Percentiles rank a stretch among this genome's conserved stretches.
These are phyloP conservation scores for Colletotrichum lindemuthianum DNA, from an alignment of 2,329 filamentous ascomycete species.

Conservation along the genomic window DNA sequence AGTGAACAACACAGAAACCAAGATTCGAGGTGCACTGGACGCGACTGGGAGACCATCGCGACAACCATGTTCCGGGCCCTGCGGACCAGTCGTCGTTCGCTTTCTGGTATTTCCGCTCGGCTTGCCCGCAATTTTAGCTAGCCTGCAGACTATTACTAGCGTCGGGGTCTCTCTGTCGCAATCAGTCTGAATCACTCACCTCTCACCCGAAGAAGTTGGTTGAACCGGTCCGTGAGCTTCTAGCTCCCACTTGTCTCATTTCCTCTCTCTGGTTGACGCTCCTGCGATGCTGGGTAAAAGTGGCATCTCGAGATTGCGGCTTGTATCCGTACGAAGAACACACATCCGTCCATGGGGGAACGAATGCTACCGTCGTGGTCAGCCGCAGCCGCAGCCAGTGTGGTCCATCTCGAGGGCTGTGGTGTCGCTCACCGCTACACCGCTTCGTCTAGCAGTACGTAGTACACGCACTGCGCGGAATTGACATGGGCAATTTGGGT, in stretches of 20 bases:
- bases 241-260: conserved; percentile 4
- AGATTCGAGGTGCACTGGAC: not conserved
- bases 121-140: conserved; percentile 20
- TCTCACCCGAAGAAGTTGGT: conserved; percentile 7
- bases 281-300: not conserved
- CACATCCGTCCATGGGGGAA: conserved; percentile 1
- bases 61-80: no score
- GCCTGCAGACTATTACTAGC: conserved; percentile 16
- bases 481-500: conserved; percentile 11
- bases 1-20: not conserved
- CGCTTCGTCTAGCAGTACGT: not conserved
- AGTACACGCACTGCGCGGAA: conserved; percentile 10
- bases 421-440: conserved; percentile 12
- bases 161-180: conserved; percentile 16
- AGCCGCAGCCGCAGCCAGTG: not conserved
- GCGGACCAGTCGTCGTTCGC: not conserved
- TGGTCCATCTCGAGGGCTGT: no score
- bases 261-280: not conserved
- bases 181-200: conserved; percentile 16
- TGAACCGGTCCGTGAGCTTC: conserved; percentile 21
- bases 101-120: conserved; percentile 11
- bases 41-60: not conserved
- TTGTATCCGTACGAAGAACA: conserved; percentile 4
- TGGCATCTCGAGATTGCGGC: conserved; percentile 5
- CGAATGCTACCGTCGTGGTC: conserved; percentile 17